Base-by-base conservation (phyloP, 2,329 filamentous ascomycete genomes). In the Tolypocladium amazonense region DNA sequence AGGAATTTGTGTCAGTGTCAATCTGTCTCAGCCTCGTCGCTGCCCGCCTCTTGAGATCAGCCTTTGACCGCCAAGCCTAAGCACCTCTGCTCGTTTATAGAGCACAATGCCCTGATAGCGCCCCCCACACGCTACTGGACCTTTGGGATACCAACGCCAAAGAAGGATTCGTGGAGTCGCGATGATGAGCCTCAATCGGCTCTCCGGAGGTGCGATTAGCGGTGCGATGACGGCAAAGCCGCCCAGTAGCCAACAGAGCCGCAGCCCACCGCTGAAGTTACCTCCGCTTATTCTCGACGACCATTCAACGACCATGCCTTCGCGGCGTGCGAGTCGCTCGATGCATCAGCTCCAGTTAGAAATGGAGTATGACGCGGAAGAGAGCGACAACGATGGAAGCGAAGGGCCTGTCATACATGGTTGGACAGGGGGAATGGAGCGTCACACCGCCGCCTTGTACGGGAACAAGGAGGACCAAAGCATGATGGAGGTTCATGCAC, bases 331-430 rank as follows among this genome's bases (percentile, higher is more conserved):
- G 14, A 56, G 57, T 20, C 61, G 63, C 33, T 62, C 64, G 3
- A 63, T 66, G 64, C 65, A 66, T 56, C 65, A 66, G 45, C 64
- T 66, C 33, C 65, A 66, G 58, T 62, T 66, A 4, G 65, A 65
- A 52, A 60, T 64, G 62, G 63, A 65, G 53, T 64, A 65, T 52
- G 62, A 64, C 38, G 62, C 59, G 5, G 64, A 65, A 56, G 65
- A 66, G 59, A 62, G 62, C 60, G 62, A 65, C 43, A 61, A 60
- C 35, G 63, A 64, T 39, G 56, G 58, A 53, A 57, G 62, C 27
- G 53, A 58, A n/a, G 60, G 62, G n/a, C 58, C 60, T 14, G 52
- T 56, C 38, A 60, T 61, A 38, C 60, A 61, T 54, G 57, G 59
- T 9, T 64, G 63, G 63, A 62, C 59, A 3, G 59, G 60, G 20